These are phyloP conservation scores for Camelina neglecta DNA, from an alignment of 345 rosid genomes.

Conservation along the genomic window DNA sequence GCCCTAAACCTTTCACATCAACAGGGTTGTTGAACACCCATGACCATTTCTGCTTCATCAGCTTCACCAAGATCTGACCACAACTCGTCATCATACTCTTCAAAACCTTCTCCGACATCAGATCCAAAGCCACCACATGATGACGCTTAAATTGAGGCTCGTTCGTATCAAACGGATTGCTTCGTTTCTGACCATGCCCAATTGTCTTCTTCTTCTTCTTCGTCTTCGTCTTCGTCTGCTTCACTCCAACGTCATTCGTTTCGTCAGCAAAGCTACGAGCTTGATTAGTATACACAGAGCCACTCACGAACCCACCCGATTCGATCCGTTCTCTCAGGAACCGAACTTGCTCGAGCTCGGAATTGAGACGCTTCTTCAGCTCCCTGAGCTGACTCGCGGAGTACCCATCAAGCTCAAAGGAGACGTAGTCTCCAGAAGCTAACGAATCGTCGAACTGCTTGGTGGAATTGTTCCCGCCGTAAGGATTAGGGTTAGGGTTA, in stretches of 20 bases:
- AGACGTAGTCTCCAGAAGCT: slow-evolving; percentile 53
- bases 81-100: slow-evolving; percentile 51
- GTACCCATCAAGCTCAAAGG: slow-evolving; percentile 68
- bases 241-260: slow-evolving; percentile 43
- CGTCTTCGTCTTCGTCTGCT: slow-evolving; percentile 29
- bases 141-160: slow-evolving; percentile 31
- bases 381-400: slow-evolving; percentile 56
- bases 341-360: slow-evolving; percentile 79
- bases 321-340: slow-evolving; percentile 59
- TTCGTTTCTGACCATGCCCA: slow-evolving; percentile 54
- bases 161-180: slow-evolving; percentile 37
- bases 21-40: slow-evolving; percentile 70
- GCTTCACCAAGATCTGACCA: slow-evolving; percentile 64
- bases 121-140: slow-evolving; percentile 32
- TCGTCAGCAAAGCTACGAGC: slow-evolving; percentile 44
- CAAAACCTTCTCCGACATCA: slow-evolving; percentile 35
- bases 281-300: slow-evolving; percentile 36
- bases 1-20: slow-evolving; percentile 65
- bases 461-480: slow-evolving; percentile 34
- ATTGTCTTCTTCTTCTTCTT: slow-evolving; percentile 54
- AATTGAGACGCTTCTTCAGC: slow-evolving; percentile 59
- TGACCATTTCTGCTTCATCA: slow-evolving; percentile 73
- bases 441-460: slow-evolving; percentile 47
- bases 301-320: slow-evolving; percentile 45
- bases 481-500: slow-evolving; percentile 55